Conservation (phyloP, 164 flowering plant genomes). For the Magnolia kwangsiensis region DNA sequence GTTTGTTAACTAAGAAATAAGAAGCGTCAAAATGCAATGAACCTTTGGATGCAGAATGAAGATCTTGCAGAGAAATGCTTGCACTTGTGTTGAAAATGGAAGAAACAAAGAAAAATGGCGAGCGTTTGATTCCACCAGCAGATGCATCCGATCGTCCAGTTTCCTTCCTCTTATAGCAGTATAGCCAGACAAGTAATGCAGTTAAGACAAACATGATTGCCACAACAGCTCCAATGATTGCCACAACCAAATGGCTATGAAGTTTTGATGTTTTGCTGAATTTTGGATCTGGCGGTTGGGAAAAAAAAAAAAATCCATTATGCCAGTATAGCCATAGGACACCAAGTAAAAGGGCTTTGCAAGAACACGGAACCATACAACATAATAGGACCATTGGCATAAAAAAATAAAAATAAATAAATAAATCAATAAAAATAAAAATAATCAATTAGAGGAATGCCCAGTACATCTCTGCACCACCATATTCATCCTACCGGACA, state of each 20-base stretch:
- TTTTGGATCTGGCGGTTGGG: conserved; percentile 15
- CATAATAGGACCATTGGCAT: not conserved
- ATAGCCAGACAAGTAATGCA: conserved; percentile 13
- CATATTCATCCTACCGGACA: not conserved
- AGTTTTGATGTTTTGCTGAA: conserved; percentile 13
- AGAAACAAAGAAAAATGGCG: not conserved
- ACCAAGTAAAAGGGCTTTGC: not conserved
- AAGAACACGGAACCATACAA: not conserved
- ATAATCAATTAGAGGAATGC: not conserved
- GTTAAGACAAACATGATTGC: conserved; percentile 4
- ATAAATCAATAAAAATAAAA: too few species aligned
- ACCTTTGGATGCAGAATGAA: not conserved
- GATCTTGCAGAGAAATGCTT: not conserved
- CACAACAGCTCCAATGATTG: conserved; percentile 8
- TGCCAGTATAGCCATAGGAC: not conserved
- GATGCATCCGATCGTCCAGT: conserved; percentile 1
- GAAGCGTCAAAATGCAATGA: not conserved
- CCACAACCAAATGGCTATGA: conserved; percentile 10
- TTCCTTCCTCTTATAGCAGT: conserved; percentile 14
- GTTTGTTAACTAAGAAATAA: not conserved
- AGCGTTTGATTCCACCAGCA: conserved; percentile 5
- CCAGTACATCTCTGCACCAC: not conserved
- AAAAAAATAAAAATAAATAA: too few species aligned
- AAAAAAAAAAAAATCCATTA: not conserved
- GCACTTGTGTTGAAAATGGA: not conserved